A percentile compares a stretch with the other conserved stretches of the same genome.
Conservation (phyloP, 2,329 filamentous ascomycete genomes). For the Curvularia verruculosa region DNA sequence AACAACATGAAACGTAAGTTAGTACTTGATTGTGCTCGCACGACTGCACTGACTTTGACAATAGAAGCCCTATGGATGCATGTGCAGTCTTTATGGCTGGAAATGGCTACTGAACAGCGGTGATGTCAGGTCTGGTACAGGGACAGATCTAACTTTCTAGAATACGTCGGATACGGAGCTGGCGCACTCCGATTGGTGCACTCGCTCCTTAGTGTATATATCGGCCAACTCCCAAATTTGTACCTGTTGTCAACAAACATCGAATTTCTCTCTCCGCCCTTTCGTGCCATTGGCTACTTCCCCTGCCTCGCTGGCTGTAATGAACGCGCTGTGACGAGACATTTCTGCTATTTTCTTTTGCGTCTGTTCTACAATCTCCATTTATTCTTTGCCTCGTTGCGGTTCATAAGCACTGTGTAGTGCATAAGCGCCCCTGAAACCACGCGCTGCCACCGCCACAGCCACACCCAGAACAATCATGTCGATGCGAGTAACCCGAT, state of each 20-base stretch:
- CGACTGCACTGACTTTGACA: not conserved
- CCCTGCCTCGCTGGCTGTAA: conserved; percentile 6
- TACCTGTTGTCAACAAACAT: conserved; percentile 33
- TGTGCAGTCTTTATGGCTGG: not conserved
- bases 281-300: conserved; percentile 15
- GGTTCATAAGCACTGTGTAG: not conserved
- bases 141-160: not conserved
- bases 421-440: conserved; percentile 19
- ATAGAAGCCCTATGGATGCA: not conserved
- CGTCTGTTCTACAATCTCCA: not conserved
- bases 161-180: conserved; percentile 5
- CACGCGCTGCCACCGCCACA: conserved; percentile 20
- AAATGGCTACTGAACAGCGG: not conserved
- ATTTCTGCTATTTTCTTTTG: not conserved
- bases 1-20: conserved; percentile 62
- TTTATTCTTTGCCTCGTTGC: not conserved
- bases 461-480: conserved; percentile 30
- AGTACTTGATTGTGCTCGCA: not conserved
- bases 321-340: conserved; percentile 17
- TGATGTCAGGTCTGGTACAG: not conserved
- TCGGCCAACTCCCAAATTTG: conserved; percentile 17
- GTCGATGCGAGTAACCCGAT: conserved; percentile 53
- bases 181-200: conserved; percentile 11
- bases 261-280: conserved; percentile 3
- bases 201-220: conserved; percentile 10